Evolutionary conservation across 345 rosid genomes (phyloP).

Genomic region (Physaria fendleri): DNA sequence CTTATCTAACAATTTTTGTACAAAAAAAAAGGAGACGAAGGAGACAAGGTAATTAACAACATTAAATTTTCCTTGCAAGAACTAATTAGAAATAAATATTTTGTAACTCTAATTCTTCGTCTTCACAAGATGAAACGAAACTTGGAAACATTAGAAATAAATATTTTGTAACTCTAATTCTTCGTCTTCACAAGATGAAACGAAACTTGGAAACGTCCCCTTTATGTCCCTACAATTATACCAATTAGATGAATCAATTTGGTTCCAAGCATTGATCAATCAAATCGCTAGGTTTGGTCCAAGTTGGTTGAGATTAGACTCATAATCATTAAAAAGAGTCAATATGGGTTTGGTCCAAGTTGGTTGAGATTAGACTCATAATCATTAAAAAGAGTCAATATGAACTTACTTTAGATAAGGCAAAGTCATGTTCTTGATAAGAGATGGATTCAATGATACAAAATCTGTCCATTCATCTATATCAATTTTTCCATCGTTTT

Average conservation of each 20-base stretch:
- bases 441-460: conserved; percentile 64
- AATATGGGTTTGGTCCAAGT: neutral
- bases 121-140: conserved; percentile 51
- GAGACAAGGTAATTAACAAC: neutral
- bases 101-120: conserved; percentile 53
- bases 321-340: neutral
- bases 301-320: neutral
- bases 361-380: neutral
- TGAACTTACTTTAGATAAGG: conserved; percentile 72
- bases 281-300: neutral
- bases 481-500: conserved; percentile 78
- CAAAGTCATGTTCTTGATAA: conserved; percentile 89
- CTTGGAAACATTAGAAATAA: conserved; percentile 65
- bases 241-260: neutral
- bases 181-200: conserved; percentile 50
- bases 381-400: neutral
- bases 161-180: conserved; percentile 43
- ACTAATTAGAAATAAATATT: neutral
- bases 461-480: conserved; percentile 82
- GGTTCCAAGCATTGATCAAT: neutral
- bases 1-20: neutral
- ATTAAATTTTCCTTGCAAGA: neutral
- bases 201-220: conserved; percentile 72
- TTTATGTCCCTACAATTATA: conserved; percentile 67
- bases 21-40: conserved; percentile 11